A percentile compares a stretch with the other conserved stretches of the same genome.
Conservation (phyloP, 2,329 filamentous ascomycete species). For the Tolypocladium cylindrosporum region DNA sequence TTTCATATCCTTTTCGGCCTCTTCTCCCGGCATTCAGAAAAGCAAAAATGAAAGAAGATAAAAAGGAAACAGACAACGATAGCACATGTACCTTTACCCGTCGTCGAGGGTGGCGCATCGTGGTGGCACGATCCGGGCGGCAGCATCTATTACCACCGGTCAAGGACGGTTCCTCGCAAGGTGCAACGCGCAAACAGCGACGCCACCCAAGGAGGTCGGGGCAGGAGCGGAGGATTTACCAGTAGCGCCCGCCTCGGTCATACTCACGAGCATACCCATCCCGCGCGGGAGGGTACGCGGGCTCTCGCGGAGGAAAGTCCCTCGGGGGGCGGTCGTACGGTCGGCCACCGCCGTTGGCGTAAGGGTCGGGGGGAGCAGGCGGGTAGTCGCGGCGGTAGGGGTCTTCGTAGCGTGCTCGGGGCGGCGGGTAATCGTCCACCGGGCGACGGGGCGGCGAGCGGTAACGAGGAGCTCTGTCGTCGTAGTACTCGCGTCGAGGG, state of each 20-base stretch:
- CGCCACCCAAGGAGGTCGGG: slow-evolving; percentile 8
- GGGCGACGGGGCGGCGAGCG: slow-evolving; percentile 72
- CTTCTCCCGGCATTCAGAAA: not conserved
- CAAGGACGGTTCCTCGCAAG: slow-evolving; percentile 22
- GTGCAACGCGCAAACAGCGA: not conserved
- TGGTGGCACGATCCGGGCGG: not conserved
- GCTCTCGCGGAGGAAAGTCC: slow-evolving; percentile 36
- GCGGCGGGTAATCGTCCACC: slow-evolving; percentile 66
- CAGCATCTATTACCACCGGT: slow-evolving; percentile 24
- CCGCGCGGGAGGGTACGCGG: slow-evolving; percentile 23
- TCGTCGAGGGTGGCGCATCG: not conserved
- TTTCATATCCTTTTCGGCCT: not conserved
- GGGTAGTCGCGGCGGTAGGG: slow-evolving; percentile 64
- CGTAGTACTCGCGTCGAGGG: slow-evolving; percentile 79
- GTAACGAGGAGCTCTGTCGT: slow-evolving; percentile 65
- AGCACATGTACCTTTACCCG: not conserved
- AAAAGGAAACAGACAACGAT: not conserved
- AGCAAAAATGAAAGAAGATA: not conserved
- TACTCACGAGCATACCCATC: slow-evolving; percentile 37
- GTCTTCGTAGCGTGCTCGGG: slow-evolving; percentile 64
- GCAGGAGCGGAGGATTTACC: slow-evolving; percentile 24
- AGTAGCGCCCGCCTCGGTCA: slow-evolving; percentile 39
- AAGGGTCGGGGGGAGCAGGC: slow-evolving; percentile 53
- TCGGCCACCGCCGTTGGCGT: slow-evolving; percentile 40
- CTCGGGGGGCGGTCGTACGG: slow-evolving; percentile 47